Percentiles rank a stretch among this genome's conserved stretches.
Conservation (phyloP, 805 yeast genomes). For the Zygosaccharomyces bisporus region DNA sequence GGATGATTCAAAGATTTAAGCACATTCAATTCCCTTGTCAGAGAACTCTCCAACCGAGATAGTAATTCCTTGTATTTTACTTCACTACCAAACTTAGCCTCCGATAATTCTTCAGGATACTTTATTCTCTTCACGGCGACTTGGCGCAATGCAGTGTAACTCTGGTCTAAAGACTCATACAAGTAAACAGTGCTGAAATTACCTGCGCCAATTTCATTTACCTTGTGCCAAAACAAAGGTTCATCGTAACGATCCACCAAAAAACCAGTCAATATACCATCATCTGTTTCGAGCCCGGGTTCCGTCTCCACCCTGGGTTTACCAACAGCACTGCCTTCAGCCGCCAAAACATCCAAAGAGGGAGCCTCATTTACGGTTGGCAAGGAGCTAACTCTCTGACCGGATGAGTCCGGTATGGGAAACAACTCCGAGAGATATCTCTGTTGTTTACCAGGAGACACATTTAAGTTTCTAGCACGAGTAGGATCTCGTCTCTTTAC, state of each 20-base stretch:
- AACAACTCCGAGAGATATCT: conserved; percentile 30
- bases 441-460: conserved; percentile 13
- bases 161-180: conserved; percentile 36
- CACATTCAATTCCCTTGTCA: conserved; percentile 71
- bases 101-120: conserved; percentile 34
- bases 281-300: conserved; percentile 8
- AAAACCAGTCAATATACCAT: conserved; percentile 22
- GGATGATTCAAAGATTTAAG: conserved; percentile 60
- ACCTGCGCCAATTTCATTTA: conserved; percentile 57
- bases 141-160: conserved; percentile 12
- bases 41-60: conserved; percentile 55
- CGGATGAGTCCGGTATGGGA: conserved; percentile 18
- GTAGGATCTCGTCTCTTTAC: conserved; percentile 20
- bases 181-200: conserved; percentile 63
- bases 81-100: conserved; percentile 13
- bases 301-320: conserved; percentile 4
- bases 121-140: conserved; percentile 72
- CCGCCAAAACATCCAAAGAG: conserved; percentile 6
- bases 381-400: conserved; percentile 27
- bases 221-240: conserved; percentile 35
- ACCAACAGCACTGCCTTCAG: conserved; percentile 1
- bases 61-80: conserved; percentile 39
- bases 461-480: conserved; percentile 5
- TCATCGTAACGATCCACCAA: conserved; percentile 15
- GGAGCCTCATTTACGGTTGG: conserved; percentile 25